Percentiles rank a stretch among this genome's conserved stretches.
phyloP scores from a whole-genome alignment of 768 basidiomycete species.

The Gloeopeniophorella convolvens region DNA sequence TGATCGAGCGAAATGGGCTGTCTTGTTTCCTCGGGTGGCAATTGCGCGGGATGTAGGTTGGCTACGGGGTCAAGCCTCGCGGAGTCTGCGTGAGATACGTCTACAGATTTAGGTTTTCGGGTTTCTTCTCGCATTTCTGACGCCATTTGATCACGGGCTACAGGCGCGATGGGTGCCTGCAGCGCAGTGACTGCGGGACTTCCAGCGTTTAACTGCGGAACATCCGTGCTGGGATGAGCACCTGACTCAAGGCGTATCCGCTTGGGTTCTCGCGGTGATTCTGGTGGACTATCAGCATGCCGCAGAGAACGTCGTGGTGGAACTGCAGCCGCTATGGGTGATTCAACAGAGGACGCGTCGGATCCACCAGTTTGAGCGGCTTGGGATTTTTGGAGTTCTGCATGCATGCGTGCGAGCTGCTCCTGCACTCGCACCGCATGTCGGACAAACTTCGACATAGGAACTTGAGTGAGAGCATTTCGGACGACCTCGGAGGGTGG shows the following conservation, averaged over 20 bases:
- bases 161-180: neutral
- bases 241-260: neutral
- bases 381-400: slow-evolving; percentile 1
- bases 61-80: neutral
- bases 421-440: slow-evolving; percentile 6
- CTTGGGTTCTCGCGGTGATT: neutral
- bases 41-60: neutral
- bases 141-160: neutral
- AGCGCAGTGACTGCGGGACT: neutral
- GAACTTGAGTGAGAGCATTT: neutral
- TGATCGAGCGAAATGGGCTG: neutral
- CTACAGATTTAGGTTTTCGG: neutral
- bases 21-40: neutral
- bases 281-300: neutral
- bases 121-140: neutral
- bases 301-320: neutral
- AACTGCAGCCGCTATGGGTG: too few species aligned
- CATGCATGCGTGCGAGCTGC: slow-evolving; percentile 2
- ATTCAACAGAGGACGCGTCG: neutral
- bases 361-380: neutral
- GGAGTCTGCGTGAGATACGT: neutral
- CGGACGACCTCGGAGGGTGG: slow-evolving; percentile 4
- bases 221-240: neutral
- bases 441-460: neutral
- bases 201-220: neutral